Conservation (phyloP, 805 yeast genomes). For the Nematodospora valgi region DNA sequence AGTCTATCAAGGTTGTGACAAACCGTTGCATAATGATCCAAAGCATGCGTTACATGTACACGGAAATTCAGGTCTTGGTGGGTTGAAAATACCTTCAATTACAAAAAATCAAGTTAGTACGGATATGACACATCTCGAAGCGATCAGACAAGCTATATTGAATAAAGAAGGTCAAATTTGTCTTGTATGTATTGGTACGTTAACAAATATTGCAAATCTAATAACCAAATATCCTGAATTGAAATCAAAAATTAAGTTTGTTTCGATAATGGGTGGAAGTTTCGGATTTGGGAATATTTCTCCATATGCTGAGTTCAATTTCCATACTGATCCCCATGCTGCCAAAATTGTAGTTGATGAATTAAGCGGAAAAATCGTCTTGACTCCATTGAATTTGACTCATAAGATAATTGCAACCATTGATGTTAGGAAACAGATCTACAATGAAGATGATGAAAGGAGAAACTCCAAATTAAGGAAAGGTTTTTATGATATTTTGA, state of each 20-base stretch:
- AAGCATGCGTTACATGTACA: slow-evolving; percentile 62
- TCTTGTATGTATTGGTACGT: slow-evolving; percentile 71
- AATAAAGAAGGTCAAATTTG: slow-evolving; percentile 47
- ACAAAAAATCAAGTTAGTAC: slow-evolving; percentile 9
- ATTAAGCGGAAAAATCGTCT: slow-evolving; percentile 43
- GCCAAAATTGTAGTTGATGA: slow-evolving; percentile 51
- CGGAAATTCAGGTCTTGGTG: slow-evolving; percentile 76
- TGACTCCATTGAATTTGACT: slow-evolving; percentile 69
- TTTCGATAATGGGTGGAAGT: slow-evolving; percentile 80
- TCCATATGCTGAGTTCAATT: slow-evolving; percentile 68
- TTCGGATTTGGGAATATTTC: slow-evolving; percentile 49
- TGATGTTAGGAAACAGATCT: slow-evolving; percentile 20
- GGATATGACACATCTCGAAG: slow-evolving; percentile 30
- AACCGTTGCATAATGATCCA: slow-evolving; percentile 52
- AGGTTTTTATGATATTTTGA: slow-evolving; percentile 20
- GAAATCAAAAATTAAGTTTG: slow-evolving; percentile 42
- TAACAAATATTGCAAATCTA: slow-evolving; percentile 67
- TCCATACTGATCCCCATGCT: slow-evolving; percentile 73
- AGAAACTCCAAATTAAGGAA: slow-evolving; percentile 43
- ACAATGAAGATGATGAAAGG: slow-evolving; percentile 23
- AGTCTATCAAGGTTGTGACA: slow-evolving; percentile 63
- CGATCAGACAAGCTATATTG: slow-evolving; percentile 41
- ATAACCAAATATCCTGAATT: slow-evolving; percentile 54
- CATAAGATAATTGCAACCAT: slow-evolving; percentile 54
- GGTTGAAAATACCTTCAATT: slow-evolving; percentile 56